phyloP scores from a whole-genome alignment of 768 basidiomycete species.

The Omphalotus guepiniiformis region DNA sequence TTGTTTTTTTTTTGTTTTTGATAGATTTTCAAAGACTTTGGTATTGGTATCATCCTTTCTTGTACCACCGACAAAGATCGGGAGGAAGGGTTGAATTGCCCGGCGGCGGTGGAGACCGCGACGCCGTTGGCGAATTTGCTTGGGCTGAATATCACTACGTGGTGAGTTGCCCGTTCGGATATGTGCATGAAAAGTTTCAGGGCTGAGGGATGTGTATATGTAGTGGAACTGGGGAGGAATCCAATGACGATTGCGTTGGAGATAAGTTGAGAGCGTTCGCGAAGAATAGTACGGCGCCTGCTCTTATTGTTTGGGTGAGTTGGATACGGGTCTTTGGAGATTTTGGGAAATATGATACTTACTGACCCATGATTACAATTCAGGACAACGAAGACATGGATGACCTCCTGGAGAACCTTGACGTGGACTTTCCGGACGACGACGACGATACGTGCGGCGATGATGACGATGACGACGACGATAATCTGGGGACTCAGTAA shows the following conservation, averaged over 20 bases:
- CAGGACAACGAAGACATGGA: background rate
- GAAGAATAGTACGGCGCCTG: constrained; percentile 20
- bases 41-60: constrained; percentile 23
- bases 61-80: constrained; percentile 21
- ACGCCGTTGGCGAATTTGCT: constrained; percentile 21
- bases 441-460: too few species aligned
- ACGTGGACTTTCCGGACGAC: background rate
- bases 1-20: background rate
- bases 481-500: constrained; percentile 1
- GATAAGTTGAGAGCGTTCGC: constrained; percentile 18
- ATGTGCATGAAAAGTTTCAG: background rate
- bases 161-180: constrained; percentile 15
- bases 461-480: constrained; percentile 1
- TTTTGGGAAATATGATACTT: too few species aligned
- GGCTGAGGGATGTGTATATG: background rate
- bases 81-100: constrained; percentile 13
- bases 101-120: constrained; percentile 19
- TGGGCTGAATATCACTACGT: constrained; percentile 18
- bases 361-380: background rate
- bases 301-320: constrained; percentile 22
- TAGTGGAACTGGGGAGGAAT: constrained; percentile 23
- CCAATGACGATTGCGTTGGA: constrained; percentile 22
- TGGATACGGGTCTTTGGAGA: background rate
- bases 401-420: background rate
- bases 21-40: constrained; percentile 8